Evolutionary conservation across 1,284 basidiomycete species (phyloP).

Genomic region (Crepidotus sp.): DNA sequence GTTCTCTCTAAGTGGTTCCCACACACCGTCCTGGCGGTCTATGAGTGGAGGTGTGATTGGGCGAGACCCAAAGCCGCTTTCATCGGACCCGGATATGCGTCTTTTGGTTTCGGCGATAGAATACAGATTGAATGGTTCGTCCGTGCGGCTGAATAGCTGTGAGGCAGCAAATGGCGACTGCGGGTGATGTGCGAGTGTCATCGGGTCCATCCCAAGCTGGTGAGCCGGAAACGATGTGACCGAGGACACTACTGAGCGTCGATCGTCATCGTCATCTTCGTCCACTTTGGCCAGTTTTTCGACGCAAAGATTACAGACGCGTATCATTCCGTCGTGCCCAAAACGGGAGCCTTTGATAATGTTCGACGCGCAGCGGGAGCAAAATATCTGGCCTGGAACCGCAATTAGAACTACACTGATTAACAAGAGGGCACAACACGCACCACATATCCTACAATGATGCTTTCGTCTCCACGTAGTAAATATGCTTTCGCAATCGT

Average conservation of each 20-base stretch:
- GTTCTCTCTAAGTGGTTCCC: constrained; percentile 46
- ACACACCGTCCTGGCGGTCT: constrained; percentile 35
- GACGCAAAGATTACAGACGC: constrained; percentile 91
- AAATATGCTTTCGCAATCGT: constrained; percentile 87
- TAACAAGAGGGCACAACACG: constrained; percentile 20
- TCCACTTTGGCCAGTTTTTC: constrained; percentile 82
- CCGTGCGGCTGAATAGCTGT: constrained; percentile 68
- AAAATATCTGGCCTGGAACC: constrained; percentile 75
- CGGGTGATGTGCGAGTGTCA: constrained; percentile 45
- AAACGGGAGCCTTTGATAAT: constrained; percentile 94
- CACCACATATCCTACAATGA: constrained; percentile 89
- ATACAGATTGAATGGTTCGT: constrained; percentile 70
- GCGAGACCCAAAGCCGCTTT: constrained; percentile 42
- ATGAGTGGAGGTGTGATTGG: constrained; percentile 38
- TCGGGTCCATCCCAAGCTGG: constrained; percentile 46
- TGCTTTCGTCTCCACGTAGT: constrained; percentile 91
- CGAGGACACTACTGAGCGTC: constrained; percentile 65
- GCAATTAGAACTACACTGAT: constrained; percentile 3
- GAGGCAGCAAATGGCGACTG: constrained; percentile 86
- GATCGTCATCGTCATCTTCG: constrained; percentile 78
- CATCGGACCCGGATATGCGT: constrained; percentile 44
- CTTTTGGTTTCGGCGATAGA: constrained; percentile 69
- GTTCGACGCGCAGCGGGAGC: constrained; percentile 92
- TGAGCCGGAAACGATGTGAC: constrained; percentile 54
- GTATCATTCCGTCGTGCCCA: constrained; percentile 85